These are phyloP conservation scores for Rhipidocladum racemiflorum DNA, from an alignment of 176 grass and related monocot genomes.

Conservation along the genomic window DNA sequence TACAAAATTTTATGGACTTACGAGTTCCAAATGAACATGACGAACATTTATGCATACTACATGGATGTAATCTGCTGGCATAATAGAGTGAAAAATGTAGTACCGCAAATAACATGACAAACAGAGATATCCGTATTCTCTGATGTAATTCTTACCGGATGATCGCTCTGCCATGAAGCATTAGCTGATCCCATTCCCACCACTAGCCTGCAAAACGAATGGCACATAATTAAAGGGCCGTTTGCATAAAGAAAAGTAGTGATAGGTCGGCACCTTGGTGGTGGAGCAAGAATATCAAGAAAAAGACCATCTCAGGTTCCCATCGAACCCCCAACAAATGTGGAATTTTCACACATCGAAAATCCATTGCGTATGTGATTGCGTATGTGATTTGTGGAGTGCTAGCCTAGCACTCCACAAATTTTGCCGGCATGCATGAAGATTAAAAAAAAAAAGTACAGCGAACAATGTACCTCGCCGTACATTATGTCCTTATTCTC, in stretches of 20 bases:
- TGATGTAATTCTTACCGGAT: slow-evolving; percentile 37
- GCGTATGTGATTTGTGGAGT: background rate
- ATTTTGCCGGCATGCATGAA: background rate
- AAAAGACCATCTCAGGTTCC: background rate
- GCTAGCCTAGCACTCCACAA: background rate
- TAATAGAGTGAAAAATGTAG: background rate
- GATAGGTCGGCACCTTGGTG: slow-evolving; percentile 21
- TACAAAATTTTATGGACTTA: background rate
- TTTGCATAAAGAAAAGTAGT: background rate
- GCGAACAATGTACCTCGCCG: background rate
- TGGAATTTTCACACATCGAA: background rate
- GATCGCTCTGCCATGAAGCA: slow-evolving; percentile 43
- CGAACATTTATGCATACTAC: background rate
- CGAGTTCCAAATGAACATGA: background rate
- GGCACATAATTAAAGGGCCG: background rate
- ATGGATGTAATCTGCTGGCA: background rate
- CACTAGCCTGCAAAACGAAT: slow-evolving; percentile 51
- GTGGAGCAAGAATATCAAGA: background rate
- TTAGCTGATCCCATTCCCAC: slow-evolving; percentile 54
- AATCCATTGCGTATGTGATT: background rate
- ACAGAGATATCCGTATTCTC: background rate
- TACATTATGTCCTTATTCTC: background rate
- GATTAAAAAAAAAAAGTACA: background rate
- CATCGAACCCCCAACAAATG: background rate
- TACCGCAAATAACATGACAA: background rate